phyloP scores from a whole-genome alignment of 2,329 filamentous ascomycete species.

The Ceratocystis destructans region DNA sequence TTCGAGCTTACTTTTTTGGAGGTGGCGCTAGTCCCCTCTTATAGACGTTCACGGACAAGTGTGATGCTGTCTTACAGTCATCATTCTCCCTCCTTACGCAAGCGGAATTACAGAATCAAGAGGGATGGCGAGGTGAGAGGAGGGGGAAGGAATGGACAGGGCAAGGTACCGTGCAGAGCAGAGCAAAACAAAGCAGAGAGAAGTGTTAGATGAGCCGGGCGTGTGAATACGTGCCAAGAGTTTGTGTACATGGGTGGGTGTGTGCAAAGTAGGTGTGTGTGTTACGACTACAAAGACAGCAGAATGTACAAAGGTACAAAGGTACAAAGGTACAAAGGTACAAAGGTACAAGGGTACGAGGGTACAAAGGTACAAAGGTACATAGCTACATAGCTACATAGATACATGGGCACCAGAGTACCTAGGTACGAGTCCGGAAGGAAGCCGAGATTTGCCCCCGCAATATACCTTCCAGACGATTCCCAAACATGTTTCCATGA shows the following conservation, averaged over 20 bases:
- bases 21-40: background rate
- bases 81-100: background rate
- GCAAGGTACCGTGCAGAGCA: background rate
- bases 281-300: background rate
- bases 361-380: background rate
- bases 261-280: background rate
- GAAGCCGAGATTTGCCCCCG: slow-evolving; percentile 13
- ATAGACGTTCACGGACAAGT: background rate
- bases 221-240: background rate
- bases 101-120: background rate
- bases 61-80: background rate
- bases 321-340: background rate
- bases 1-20: background rate
- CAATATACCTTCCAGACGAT: slow-evolving; percentile 10
- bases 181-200: too few species aligned
- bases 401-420: background rate
- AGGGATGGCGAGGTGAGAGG: background rate
- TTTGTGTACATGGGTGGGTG: background rate
- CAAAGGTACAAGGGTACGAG: background rate
- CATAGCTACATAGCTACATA: background rate
- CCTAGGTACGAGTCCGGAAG: slow-evolving; percentile 6
- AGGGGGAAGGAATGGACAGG: background rate
- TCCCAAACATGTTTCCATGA: slow-evolving; percentile 9
- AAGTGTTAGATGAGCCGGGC: too few species aligned
- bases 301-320: background rate